Base-by-base conservation (phyloP, 1,284 basidiomycete species). In the Sphagnurus paluster region DNA sequence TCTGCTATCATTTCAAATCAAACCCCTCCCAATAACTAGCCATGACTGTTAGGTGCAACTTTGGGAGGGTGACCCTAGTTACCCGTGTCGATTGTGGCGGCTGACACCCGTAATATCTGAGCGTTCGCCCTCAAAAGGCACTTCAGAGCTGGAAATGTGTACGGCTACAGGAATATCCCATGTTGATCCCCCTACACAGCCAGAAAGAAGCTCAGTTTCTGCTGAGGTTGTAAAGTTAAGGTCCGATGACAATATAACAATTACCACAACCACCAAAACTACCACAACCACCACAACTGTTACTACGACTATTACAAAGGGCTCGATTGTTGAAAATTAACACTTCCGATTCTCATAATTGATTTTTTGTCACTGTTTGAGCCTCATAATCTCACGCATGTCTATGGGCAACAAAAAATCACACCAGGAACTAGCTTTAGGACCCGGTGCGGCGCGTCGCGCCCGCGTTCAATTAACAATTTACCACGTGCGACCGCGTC, bases 231-330 rank as follows among this genome's bases (percentile, higher is more conserved):
- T 55, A 24, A 57, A 54, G 26, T 26, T 58, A 8, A 57, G 56
- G 3, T 55, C 55, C 4, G 53, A 60, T 49, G 63, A 56, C 1
- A 52, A 59, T 13, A 37, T 61, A 7, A 62, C 58, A 1, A 58
- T 62, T 10, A 65, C 62, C 2, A 65, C n/a, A n/a, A n/a, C n/a
- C n/a, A n/a, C n/a, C n/a, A n/a, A n/a, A 16, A 26, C 25, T 6
- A 26, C 25, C 11, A 33, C 61, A 2, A 64, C 61, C 2, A 59
- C 60, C 5, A 65, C 63, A 2, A 63, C 61, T 3, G 54, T 56
- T 11, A 58, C 57, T 2, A 62, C 59, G 7, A 63, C 54, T 39
- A 55, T 59, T 14, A 63, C 60, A 7, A 57, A 44, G 23, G 48
- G 63, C 8, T 53, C 55, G 26, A 55, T 50, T 23, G 5, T 41